Base-by-base conservation (phyloP, 345 rosid species). In the Linum trigynum region DNA sequence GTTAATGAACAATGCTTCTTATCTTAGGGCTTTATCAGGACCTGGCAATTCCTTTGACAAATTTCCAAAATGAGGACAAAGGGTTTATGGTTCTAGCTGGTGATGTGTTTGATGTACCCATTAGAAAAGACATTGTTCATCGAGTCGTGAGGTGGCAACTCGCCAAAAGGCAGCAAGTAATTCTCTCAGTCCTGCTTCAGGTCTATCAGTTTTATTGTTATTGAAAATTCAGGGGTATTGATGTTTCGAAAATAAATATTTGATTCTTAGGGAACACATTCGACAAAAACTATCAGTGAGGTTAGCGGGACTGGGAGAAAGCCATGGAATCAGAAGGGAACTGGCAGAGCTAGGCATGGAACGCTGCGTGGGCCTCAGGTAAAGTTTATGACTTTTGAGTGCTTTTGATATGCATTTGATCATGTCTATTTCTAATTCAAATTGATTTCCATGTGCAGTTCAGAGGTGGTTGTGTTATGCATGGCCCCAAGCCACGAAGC, bases 251-350 rank as follows among this genome's bases (percentile, higher is more conserved):
- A 6, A 11, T 15, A 55, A 55, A 59, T 32, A 2, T 35, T 63
- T 65, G 56, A 10, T 72, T 36, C 32, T 63, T 79, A 91, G 96
- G 96, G 95, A 69, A 85, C 97, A 16, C 97, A 94, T 80, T 94
- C 96, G 57, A 89, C 97, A 63, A 91, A 91, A 88, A 87, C 96
- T 51, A 66, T 91, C 59, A 85, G 95, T 71, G 97, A 95, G 78
- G 96, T 95, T 70, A 87, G 96, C 62, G 95, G 97, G 66, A 95
- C 99, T 63, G 96, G 99, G 40, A 82, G 81, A 80, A 95, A 91
- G 75, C 96, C 97, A 36, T 89, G 89, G 82, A 69, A 36, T 60
- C 99, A 95, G 76, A 95, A 91, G 79, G 90, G 92, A 69, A 77
- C 86, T 51, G 99, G 99, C 75, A 80, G 83, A 77, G 97, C 99